Evolutionary conservation across 192 early-diverging fungal species (phyloP).

Genomic region (Haplosporangium gracile): DNA sequence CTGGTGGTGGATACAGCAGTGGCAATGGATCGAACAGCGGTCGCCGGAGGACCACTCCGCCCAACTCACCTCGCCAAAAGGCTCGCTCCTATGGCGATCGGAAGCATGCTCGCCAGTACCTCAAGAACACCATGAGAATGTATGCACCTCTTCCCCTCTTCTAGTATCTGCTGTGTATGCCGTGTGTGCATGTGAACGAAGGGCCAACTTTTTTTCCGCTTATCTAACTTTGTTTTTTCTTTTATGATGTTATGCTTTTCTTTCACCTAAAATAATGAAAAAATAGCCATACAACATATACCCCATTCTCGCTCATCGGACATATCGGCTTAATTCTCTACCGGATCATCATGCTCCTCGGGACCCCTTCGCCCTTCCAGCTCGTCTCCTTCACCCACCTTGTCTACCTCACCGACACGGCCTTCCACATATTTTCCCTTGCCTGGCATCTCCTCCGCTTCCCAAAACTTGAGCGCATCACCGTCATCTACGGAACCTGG

Average conservation of each 20-base stretch:
- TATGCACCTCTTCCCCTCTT: conserved; percentile 5
- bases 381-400: conserved; percentile 60
- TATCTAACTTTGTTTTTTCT: conserved; percentile 16
- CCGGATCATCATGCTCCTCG: conserved; percentile 49
- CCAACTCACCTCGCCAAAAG: conserved; percentile 32
- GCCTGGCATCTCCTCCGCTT: conserved; percentile 59
- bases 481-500: conserved; percentile 71
- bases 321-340: conserved; percentile 56
- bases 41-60: conserved; percentile 37
- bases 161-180: neutral
- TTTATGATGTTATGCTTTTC: neutral
- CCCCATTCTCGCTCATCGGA: conserved; percentile 48
- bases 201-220: neutral
- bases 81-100: conserved; percentile 47
- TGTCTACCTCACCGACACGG: conserved; percentile 57
- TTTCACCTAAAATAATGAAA: neutral
- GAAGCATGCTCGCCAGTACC: conserved; percentile 49
- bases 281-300: conserved; percentile 57
- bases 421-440: conserved; percentile 63
- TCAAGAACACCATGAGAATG: conserved; percentile 53
- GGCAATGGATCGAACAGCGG: conserved; percentile 29
- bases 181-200: neutral
- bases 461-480: conserved; percentile 59
- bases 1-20: conserved; percentile 17
- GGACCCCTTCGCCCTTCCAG: conserved; percentile 48